Evolutionary conservation across 495 filamentous ascomycete species (phyloP).

Genomic region (Terfezia claveryi): DNA sequence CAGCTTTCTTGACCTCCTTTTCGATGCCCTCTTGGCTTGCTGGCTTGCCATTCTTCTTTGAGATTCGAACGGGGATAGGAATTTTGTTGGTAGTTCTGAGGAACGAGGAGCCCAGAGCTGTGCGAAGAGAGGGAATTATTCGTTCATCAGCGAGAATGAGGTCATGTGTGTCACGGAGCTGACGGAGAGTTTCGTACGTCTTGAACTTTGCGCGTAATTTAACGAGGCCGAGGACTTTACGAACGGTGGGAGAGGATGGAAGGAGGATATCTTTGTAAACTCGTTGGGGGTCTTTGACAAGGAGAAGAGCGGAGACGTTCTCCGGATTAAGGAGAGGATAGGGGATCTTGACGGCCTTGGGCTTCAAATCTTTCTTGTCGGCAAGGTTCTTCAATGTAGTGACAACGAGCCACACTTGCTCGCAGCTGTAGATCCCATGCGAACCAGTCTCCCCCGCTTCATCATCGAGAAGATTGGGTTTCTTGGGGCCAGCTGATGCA

Average conservation of each 20-base stretch:
- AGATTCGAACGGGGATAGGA: constrained; percentile 60
- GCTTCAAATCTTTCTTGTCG: constrained; percentile 57
- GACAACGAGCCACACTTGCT: constrained; percentile 46
- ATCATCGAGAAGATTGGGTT: constrained; percentile 45
- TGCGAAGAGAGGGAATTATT: constrained; percentile 54
- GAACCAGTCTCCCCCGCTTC: constrained; percentile 31
- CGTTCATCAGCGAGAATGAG: constrained; percentile 75
- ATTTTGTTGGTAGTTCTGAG: constrained; percentile 58
- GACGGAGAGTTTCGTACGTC: constrained; percentile 63
- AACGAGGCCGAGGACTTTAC: constrained; percentile 53
- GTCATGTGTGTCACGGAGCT: constrained; percentile 64
- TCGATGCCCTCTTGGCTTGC: constrained; percentile 34
- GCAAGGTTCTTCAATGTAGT: constrained; percentile 77
- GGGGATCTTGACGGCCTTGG: constrained; percentile 34
- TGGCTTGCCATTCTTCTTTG: constrained; percentile 19
- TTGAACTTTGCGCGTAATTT: constrained; percentile 75
- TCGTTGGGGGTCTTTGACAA: constrained; percentile 70
- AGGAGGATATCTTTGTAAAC: constrained; percentile 68
- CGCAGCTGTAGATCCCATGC: constrained; percentile 26
- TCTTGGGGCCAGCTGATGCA: constrained; percentile 22
- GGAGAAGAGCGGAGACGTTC: constrained; percentile 53
- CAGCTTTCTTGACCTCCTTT: constrained; percentile 45
- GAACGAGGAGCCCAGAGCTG: constrained; percentile 65
- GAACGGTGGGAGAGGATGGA: constrained; percentile 58
- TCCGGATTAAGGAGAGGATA: constrained; percentile 44